Evolutionary conservation across 345 rosid genomes (phyloP), one percentile per base, ranked within the genome.

Genomic region (Murraya koenigii): DNA sequence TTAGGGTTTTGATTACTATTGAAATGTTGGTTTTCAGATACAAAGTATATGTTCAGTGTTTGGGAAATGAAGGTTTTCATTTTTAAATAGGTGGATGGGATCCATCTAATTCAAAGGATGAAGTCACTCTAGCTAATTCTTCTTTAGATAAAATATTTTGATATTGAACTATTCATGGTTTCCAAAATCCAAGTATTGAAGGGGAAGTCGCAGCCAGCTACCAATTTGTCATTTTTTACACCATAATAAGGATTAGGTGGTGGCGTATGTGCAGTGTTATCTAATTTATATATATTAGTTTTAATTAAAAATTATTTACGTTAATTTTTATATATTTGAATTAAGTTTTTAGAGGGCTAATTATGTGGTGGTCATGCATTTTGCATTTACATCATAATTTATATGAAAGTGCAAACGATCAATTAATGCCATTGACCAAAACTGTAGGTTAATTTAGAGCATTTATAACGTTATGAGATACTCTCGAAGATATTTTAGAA

Each of bases 71-170:
- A 78, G 60, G 77, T 52, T 74, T 55, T 71, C 33, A 17, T 52
- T 52, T 52, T 15, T 68, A 22, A 80, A 82, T 80, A 82, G 74
- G 71, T 77, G 76, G 61, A 47, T 60, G 84, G 69, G 63, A 52
- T 52, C 22, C 26, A 78, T 68, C 73, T 39, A 62, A 70, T 71
- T 77, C 76, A 81, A 77, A 76, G 62, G 67, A 66, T 77, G 74
- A 77, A 64, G 76, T 75, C 79, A 76, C 22, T 33, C 70, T 52
- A 52, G 22, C 20, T 5, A 19, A 17, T 52, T 52, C 2, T 52
- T 17, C 17, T 52, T 52, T 52, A 17, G 17, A 52, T 52, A 52
- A 52, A 52, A 52, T 15, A 52, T 15, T 19, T 15, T 52, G 56
- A 52, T 15, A 13, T 26, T 44, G 17, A 44, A 44, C 13, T 66